Base-by-base conservation (phyloP, 371 early-diverging fungal genomes). In the Massospora cicadina region DNA sequence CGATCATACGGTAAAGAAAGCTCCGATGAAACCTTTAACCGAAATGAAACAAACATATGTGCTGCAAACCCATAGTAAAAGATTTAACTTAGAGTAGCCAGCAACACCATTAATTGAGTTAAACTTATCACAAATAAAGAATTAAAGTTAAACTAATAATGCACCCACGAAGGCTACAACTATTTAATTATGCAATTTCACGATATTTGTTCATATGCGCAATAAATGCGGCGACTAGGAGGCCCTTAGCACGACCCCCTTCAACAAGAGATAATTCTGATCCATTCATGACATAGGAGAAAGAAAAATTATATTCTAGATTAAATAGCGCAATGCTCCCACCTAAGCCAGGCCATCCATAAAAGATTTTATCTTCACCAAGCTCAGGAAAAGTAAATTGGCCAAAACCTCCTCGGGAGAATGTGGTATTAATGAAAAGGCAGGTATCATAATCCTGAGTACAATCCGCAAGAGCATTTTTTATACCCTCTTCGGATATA, bases 281-380 rank as follows among this genome's bases (percentile, higher is more conserved):
- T 17, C 43, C 71, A 65, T 78, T 77, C 65, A 75, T 78, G 7
- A 71, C 74, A 63, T 81, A 84, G 1, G 77, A 71, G 61, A 84
- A 81, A 0, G 78, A 76, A 58, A 82, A 74, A 23, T 74, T 70
- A 29, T 73, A 66, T 28, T 81, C 79, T 5, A 67, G 74, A 62
- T 80, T 79, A 79, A 81, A 84, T 29, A 74, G 69, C 32, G 76
- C 70, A 60, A 81, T 43, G 43, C 77, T 77, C 2, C 85, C 85
- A 54, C 82, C 82, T 1, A 73, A 75, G 17, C 85, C 85, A 7
- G 72, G 73, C 78, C 80, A 80, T 1, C 80, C 79, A 43, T 73
- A 68, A 65, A 77, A 74, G 30, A 69, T 70, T 0, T 13, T 21
- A 23, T 31, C 68, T 33, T 69, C 74, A 27, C 70, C 71, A 26